phyloP scores from a whole-genome alignment of 2,329 filamentous ascomycete genomes.

The Cordyceps javanica region DNA sequence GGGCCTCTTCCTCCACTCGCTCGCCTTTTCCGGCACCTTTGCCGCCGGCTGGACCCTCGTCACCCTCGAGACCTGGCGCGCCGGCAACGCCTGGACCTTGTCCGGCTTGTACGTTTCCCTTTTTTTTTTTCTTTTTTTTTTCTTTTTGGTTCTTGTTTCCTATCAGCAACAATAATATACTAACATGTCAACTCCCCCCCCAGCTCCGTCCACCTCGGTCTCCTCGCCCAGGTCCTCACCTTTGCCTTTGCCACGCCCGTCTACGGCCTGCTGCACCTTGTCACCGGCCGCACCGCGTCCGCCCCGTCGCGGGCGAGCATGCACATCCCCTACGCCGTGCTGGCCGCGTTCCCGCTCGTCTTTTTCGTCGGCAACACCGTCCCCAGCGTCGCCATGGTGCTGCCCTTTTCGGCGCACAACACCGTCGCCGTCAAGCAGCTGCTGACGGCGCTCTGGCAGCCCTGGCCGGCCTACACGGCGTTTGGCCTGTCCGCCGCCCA shows the following conservation, averaged over 20 bases:
- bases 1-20: conserved; percentile 15
- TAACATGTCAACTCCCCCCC: not conserved
- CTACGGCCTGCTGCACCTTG: conserved; percentile 16
- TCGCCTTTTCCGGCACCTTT: conserved; percentile 18
- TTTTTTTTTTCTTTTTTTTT: not conserved
- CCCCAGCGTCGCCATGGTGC: conserved; percentile 14
- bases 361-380: conserved; percentile 14
- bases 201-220: conserved; percentile 15
- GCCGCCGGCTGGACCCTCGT: conserved; percentile 15
- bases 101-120: conserved; percentile 15
- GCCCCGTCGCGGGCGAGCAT: conserved; percentile 16
- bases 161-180: not conserved
- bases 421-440: conserved; percentile 17
- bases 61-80: conserved; percentile 18
- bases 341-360: conserved; percentile 14
- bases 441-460: conserved; percentile 18
- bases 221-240: conserved; percentile 16
- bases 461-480: conserved; percentile 18
- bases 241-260: conserved; percentile 17
- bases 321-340: conserved; percentile 14
- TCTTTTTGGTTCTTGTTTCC: too few species aligned
- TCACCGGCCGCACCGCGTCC: conserved; percentile 9
- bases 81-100: conserved; percentile 13
- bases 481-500: conserved; percentile 11
- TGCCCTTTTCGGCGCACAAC: conserved; percentile 11